Conservation (phyloP, 352 stramenopile species). For the Globisporangium iwayamae region DNA sequence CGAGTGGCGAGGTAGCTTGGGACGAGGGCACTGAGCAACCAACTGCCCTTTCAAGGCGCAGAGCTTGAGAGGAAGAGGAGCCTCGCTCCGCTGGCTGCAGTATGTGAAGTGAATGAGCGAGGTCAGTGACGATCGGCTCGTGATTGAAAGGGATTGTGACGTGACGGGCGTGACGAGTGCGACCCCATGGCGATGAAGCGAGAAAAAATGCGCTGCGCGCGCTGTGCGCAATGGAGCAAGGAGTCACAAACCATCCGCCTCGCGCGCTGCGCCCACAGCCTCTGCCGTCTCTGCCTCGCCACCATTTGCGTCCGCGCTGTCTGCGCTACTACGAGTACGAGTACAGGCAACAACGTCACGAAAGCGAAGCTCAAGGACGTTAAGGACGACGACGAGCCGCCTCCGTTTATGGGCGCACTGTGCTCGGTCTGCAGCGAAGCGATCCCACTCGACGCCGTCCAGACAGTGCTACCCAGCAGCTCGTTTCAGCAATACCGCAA, state of each 20-base stretch:
- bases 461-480: conserved; percentile 16
- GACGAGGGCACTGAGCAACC: not conserved
- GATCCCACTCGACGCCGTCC: conserved; percentile 23
- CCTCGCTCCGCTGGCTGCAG: not conserved
- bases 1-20: not conserved
- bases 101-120: not conserved
- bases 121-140: not conserved
- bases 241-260: not conserved
- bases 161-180: not conserved
- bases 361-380: not conserved
- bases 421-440: conserved; percentile 23
- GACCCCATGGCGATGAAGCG: conserved; percentile 6
- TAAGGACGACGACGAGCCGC: not conserved
- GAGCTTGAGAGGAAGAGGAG: conserved; percentile 4
- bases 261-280: not conserved
- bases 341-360: not conserved
- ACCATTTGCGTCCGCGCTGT: not conserved
- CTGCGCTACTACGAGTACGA: not conserved
- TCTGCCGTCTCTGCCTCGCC: conserved; percentile 4
- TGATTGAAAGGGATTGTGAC: not conserved
- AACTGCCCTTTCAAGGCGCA: not conserved
- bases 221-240: conserved; percentile 6
- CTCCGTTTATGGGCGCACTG: conserved; percentile 10
- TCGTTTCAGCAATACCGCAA: conserved; percentile 23
- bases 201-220: not conserved